phyloP scores from a whole-genome alignment of 805 yeast genomes.

The Kluyveromyces siamensis region DNA sequence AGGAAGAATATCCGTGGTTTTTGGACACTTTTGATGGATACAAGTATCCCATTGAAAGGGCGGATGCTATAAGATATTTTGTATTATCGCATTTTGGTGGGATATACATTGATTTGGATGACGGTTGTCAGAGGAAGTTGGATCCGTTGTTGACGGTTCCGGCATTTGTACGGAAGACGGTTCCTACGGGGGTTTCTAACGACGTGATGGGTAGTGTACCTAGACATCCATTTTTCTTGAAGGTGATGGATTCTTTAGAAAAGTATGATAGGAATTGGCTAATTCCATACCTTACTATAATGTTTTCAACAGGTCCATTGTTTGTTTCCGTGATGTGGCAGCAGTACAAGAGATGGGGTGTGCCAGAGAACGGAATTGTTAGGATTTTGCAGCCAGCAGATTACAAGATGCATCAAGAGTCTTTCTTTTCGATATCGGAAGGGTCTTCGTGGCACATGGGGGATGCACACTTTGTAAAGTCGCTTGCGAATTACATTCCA shows the following conservation, averaged over 20 bases:
- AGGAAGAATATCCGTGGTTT: constrained; percentile 81
- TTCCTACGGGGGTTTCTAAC: constrained; percentile 86
- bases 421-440: constrained; percentile 64
- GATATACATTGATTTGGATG: constrained; percentile 82
- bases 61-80: constrained; percentile 86
- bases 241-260: constrained; percentile 55
- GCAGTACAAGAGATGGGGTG: constrained; percentile 74
- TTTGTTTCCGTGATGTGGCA: constrained; percentile 83
- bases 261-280: constrained; percentile 66
- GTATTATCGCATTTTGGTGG: constrained; percentile 81
- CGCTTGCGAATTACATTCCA: constrained; percentile 64
- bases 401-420: constrained; percentile 50
- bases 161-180: constrained; percentile 79
- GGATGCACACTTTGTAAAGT: constrained; percentile 73
- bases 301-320: constrained; percentile 90
- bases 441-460: constrained; percentile 93
- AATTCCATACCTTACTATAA: constrained; percentile 82
- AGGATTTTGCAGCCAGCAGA: constrained; percentile 65
- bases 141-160: constrained; percentile 78
- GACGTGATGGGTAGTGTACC: constrained; percentile 91
- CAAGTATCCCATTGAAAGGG: constrained; percentile 75
- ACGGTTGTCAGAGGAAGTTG: constrained; percentile 69
- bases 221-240: constrained; percentile 73
- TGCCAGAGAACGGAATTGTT: constrained; percentile 56
- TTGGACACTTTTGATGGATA: constrained; percentile 68